Percentiles rank a stretch among this genome's conserved stretches.
phyloP scores from a whole-genome alignment of 2,329 filamentous ascomycete species.

The Septoria linicola region DNA sequence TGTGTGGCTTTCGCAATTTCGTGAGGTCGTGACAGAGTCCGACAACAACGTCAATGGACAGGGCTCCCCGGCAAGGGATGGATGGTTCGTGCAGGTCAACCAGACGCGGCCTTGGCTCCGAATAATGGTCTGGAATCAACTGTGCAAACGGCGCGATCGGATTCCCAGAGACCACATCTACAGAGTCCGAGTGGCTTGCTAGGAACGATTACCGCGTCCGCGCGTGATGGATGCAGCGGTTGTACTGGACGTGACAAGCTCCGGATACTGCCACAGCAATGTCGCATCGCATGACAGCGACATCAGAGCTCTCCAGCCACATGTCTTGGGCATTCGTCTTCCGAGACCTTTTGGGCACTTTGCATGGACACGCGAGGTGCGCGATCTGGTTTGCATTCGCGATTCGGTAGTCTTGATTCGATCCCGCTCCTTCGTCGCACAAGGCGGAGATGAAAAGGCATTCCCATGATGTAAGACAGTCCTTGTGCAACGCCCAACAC shows the following conservation, averaged over 20 bases:
- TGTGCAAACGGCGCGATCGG: neutral
- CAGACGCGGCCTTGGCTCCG: conserved; percentile 1
- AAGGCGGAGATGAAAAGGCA: conserved; percentile 1
- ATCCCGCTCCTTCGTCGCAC: conserved; percentile 3
- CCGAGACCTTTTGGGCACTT: too few relatives aligned
- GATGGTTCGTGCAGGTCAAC: neutral
- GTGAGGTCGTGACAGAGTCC: neutral
- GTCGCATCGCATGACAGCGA: neutral
- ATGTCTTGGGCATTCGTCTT: neutral
- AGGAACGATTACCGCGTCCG: too few relatives aligned
- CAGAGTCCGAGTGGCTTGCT: too few relatives aligned
- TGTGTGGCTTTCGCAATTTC: too few relatives aligned
- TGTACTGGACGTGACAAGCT: neutral
- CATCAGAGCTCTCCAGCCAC: neutral
- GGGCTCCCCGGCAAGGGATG: neutral
- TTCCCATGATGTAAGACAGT: conserved; percentile 4
- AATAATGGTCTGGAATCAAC: neutral
- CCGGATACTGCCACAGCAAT: too few relatives aligned
- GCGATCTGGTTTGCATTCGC: neutral
- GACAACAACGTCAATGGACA: neutral
- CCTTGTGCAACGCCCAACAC: neutral
- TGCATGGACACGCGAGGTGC: neutral
- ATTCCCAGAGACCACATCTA: too few relatives aligned
- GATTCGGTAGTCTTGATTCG: conserved; percentile 1
- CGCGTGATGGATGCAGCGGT: neutral